phyloP scores from a whole-genome alignment of 148 eudicot genomes.

The Chenopodium album region DNA sequence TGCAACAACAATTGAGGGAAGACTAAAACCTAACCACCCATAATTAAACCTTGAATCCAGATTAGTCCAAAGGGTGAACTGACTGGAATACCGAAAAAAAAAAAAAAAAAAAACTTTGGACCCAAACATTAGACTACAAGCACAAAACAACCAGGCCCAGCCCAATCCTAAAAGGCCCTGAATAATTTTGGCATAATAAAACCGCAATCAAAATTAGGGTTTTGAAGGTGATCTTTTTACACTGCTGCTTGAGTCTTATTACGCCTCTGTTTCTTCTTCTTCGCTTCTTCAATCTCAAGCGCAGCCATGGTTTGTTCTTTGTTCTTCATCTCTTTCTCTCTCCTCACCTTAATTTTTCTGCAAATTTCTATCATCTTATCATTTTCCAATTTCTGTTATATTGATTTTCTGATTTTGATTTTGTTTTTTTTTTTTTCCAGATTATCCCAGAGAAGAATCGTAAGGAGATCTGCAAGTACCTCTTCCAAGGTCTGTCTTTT shows the following conservation, averaged over 20 bases:
- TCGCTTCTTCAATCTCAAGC: slow-evolving; percentile 1
- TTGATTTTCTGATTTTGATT: not conserved
- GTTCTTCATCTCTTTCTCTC: not conserved
- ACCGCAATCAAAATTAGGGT: not conserved
- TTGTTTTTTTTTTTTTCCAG: slow-evolving; percentile 30
- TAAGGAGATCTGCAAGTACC: slow-evolving; percentile 79
- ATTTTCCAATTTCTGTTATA: not conserved
- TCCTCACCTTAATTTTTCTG: not conserved
- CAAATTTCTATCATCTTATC: not conserved
- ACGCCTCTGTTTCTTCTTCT: not conserved
- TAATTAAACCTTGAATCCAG: too few relatives aligned
- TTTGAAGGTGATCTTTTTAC: not conserved
- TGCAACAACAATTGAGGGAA: too few relatives aligned
- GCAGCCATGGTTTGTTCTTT: slow-evolving; percentile 27
- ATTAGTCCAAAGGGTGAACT: too few relatives aligned
- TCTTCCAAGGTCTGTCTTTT: slow-evolving; percentile 61
- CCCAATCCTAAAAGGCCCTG: not conserved
- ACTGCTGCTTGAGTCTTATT: not conserved
- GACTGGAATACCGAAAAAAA: too few relatives aligned
- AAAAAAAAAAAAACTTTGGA: too few relatives aligned
- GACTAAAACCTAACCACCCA: too few relatives aligned
- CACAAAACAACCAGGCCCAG: not conserved
- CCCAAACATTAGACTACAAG: too few relatives aligned
- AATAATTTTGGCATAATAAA: not conserved
- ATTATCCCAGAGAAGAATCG: slow-evolving; percentile 87